A percentile compares a stretch with the other conserved stretches of the same genome.
These are phyloP conservation scores for Vicia sativa DNA, from an alignment of 306 rosid genomes.

Conservation along the genomic window DNA sequence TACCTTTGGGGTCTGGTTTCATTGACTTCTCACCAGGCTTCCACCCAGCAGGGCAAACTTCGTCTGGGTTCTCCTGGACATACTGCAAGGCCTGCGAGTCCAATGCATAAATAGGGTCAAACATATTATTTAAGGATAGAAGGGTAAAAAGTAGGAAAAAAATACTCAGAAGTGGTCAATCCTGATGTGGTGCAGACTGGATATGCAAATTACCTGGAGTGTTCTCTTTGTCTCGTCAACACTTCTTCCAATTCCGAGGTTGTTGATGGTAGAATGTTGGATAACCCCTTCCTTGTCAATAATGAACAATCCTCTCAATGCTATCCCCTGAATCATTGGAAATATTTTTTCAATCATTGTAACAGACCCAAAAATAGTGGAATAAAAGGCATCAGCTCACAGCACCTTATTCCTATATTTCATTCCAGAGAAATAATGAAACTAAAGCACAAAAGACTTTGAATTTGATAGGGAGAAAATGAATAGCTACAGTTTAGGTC, in stretches of 20 bases:
- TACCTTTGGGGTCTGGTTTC: constrained; percentile 98
- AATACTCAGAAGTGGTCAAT: constrained; percentile 6
- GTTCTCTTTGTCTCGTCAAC: constrained; percentile 99
- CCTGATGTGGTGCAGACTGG: neutral
- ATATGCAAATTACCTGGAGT: constrained; percentile 66
- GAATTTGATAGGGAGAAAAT: constrained; percentile 4
- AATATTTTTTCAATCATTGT: constrained; percentile 24
- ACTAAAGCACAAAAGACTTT: constrained; percentile 16
- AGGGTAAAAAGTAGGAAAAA: neutral
- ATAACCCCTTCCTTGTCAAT: constrained; percentile 97
- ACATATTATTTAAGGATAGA: constrained; percentile 9
- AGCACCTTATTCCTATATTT: constrained; percentile 27
- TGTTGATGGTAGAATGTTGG: constrained; percentile 97
- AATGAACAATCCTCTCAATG: constrained; percentile 95
- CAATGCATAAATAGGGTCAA: constrained; percentile 13
- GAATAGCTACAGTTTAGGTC: constrained; percentile 15
- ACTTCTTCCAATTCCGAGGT: constrained; percentile 94
- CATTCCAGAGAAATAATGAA: constrained; percentile 8
- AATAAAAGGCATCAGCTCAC: constrained; percentile 26
- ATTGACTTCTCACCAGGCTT: constrained; percentile 99
- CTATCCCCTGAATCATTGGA: constrained; percentile 67
- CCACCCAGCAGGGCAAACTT: constrained; percentile 99
- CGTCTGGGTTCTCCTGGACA: constrained; percentile 96
- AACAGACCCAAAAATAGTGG: constrained; percentile 18
- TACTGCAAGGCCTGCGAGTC: constrained; percentile 86